Conservation (phyloP, 345 rosid genomes). For the Heritiera fomes region DNA sequence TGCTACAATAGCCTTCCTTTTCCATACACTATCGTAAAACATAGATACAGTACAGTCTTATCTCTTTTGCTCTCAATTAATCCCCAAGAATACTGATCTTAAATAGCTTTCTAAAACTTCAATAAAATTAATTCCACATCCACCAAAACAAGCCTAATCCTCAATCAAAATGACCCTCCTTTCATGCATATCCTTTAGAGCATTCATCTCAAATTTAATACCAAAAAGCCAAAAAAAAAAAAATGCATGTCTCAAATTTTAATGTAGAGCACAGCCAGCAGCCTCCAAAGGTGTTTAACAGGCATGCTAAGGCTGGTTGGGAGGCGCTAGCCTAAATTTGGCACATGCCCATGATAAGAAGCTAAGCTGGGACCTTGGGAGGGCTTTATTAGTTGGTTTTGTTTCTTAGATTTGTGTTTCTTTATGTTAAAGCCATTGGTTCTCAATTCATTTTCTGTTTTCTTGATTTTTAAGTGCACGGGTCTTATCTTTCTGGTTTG, state of each 20-base stretch:
- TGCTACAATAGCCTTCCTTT: neutral
- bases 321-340: neutral
- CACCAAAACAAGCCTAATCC: conserved; percentile 15
- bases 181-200: neutral
- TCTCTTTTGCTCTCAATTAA: neutral
- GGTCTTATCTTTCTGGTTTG: neutral
- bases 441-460: neutral
- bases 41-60: neutral
- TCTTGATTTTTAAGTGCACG: neutral
- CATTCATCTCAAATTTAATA: neutral
- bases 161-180: neutral
- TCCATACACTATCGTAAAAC: neutral
- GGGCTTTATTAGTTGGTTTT: neutral
- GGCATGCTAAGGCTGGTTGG: neutral
- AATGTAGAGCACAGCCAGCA: neutral
- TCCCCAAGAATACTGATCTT: neutral
- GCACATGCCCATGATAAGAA: neutral
- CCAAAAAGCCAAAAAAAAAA: neutral
- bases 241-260: neutral
- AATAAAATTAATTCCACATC: neutral
- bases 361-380: neutral
- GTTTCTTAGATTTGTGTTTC: neutral
- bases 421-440: neutral
- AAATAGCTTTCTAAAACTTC: conserved; percentile 7
- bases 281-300: neutral